Base-by-base conservation (phyloP, 2,329 filamentous ascomycete genomes). In the Rugonectria rugulosa region DNA sequence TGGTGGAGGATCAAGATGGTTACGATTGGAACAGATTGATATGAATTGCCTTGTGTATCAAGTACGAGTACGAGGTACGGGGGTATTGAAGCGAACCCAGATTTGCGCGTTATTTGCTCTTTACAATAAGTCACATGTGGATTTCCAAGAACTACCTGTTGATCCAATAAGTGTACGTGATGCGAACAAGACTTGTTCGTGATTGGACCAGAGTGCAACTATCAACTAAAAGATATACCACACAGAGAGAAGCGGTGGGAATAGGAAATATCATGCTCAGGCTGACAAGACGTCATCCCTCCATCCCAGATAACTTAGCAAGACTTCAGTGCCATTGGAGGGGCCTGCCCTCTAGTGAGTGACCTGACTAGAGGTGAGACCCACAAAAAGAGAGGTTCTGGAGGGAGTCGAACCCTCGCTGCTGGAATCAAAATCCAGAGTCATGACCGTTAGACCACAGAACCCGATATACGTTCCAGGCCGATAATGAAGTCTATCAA, bases 351-450 rank as follows among this genome's bases (percentile, higher is more conserved):
- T 32, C n/a, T 32, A 27, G 11, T 27, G 6, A 32, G 12, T 32
- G 29, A 14, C 11, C 10, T 14, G 5, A 5, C 29, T 32, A 5
- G 12, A 8, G 29, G n/a, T 4, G 6, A 20, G 17, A 20, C 36
- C 36, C 36, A 15, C 20, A 41, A 41, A 41, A 41, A 44, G 12
- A 36, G 8, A 51, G 48, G 48, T 51, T 32, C 48, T 23, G 12
- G 48, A 19, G 48, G 48, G 48, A 51, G 48, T 51, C 48, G 48
- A 51, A 51, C 48, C 48, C 48, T 32, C 48, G 48, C 48, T 51
- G 48, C 27, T 44, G 48, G 48, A 51, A 51, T 51, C 48, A 51
- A 51, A 51, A 51, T 51, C 48, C 48, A 44, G 27, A 51, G 48
- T 51, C 48, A 51, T 51, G 41, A 51, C 48, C 48, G 48, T 51